Evolutionary conservation across 169 alveolate species (phyloP).

Genomic region (Perkinsus marinus): DNA sequence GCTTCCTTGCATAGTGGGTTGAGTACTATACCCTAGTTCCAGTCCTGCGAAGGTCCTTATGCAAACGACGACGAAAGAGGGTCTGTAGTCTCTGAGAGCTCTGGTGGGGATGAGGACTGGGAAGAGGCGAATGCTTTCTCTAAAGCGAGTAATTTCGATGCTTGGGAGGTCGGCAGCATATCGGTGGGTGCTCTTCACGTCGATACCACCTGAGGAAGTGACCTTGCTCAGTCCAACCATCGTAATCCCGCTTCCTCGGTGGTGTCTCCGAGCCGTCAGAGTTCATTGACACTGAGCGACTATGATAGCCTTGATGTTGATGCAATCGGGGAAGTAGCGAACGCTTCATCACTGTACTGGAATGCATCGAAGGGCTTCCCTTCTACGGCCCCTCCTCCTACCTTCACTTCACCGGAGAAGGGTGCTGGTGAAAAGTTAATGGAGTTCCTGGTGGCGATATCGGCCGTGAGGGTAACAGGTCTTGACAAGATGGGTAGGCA

Average conservation of each 20-base stretch:
- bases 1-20: too few relatives aligned
- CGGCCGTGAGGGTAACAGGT: neutral
- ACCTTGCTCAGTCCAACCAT: too few relatives aligned
- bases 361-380: neutral
- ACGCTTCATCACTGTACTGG: neutral
- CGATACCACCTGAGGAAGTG: neutral
- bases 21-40: too few relatives aligned
- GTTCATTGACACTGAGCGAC: too few relatives aligned
- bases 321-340: too few relatives aligned
- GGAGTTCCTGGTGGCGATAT: neutral
- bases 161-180: neutral
- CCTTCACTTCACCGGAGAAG: neutral
- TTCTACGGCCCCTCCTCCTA: neutral
- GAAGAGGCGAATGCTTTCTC: neutral
- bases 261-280: neutral
- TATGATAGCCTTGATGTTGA: too few relatives aligned
- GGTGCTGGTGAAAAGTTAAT: neutral
- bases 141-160: neutral
- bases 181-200: neutral
- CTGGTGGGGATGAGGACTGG: neutral
- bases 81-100: neutral
- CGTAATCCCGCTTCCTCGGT: neutral
- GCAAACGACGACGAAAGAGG: neutral
- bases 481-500: neutral
- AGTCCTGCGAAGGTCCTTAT: too few relatives aligned